Evolutionary conservation across 176 grass and related monocot species (phyloP), one percentile per base, ranked within the genome.

Genomic region (Metroxylon sagu): DNA sequence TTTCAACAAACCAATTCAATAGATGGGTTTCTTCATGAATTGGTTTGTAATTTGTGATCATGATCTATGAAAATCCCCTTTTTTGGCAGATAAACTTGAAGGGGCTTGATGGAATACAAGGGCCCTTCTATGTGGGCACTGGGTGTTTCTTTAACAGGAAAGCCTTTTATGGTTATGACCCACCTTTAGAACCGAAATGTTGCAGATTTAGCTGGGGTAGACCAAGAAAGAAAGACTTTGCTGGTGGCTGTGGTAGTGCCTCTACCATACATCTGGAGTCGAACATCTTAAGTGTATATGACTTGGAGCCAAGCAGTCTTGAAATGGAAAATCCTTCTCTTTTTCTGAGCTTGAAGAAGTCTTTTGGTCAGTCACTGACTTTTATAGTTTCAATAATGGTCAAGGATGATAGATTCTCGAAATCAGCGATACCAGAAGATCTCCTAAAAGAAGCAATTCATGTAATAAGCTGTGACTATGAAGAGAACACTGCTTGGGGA

Each of bases 391-490:
- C 94, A 16, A 98, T 88, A 17, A 69, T 98, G 23, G 92, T 98
- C 88, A 88, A 98, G 74, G 94, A 98, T 63, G 94, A 88, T 1
- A 88, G 88, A 14, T 88, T 98, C 0, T 85, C 94, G 0, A 88
- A 88, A 5, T 93, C 88, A 0, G 92, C 84, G 0, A 98, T 84
- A 73, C 93, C 87, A 7, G 94, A 81, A 2, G 88, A 88, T 15
- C 79, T 98, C 5, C 84, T 98, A 73, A 98, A 89, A 86, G 94
- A 98, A 80, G 94, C 94, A 76, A 98, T 93, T 65, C 94, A 98
- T 54, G 94, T 98, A 35, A 98, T 98, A 77, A 98, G 94, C 72
- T 98, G 94, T 18, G 94, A 88, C 61, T 98, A 98, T 8, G 94
- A 98, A 62, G 94, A 98, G 81, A 98, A 98, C 71, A 86, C 76